These are phyloP conservation scores for Marasmius fiardii DNA, from an alignment of 1,284 basidiomycete species.

Conservation along the genomic window DNA sequence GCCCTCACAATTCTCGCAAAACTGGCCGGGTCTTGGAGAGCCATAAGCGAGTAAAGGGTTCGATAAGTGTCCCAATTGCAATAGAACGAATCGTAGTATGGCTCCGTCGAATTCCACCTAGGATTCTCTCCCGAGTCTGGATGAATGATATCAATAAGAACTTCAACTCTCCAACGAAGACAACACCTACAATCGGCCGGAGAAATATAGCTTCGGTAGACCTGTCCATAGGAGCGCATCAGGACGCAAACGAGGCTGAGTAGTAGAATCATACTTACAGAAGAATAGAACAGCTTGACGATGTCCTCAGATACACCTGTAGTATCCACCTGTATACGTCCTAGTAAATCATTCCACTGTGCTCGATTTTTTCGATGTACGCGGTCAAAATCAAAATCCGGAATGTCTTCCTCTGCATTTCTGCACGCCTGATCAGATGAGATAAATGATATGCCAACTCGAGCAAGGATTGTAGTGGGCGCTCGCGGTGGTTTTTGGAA, in stretches of 20 bases:
- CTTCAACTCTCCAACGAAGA: not conserved
- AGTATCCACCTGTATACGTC: slow-evolving; percentile 51
- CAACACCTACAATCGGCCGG: slow-evolving; percentile 56
- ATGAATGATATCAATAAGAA: not conserved
- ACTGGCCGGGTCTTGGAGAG: slow-evolving; percentile 55
- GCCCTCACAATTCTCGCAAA: slow-evolving; percentile 57
- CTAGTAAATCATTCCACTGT: slow-evolving; percentile 55
- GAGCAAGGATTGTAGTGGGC: slow-evolving; percentile 44
- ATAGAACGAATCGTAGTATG: slow-evolving; percentile 59
- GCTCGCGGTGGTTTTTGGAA: slow-evolving; percentile 37
- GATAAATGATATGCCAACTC: slow-evolving; percentile 60
- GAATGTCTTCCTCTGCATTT: slow-evolving; percentile 61
- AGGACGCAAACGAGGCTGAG: slow-evolving; percentile 30
- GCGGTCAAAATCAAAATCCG: slow-evolving; percentile 51
- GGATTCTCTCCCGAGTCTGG: slow-evolving; percentile 60
- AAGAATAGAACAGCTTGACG: slow-evolving; percentile 56
- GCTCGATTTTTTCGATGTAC: slow-evolving; percentile 39
- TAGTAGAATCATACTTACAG: slow-evolving; percentile 28
- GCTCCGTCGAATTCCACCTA: slow-evolving; percentile 44
- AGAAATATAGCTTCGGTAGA: slow-evolving; percentile 64
- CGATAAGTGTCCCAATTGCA: slow-evolving; percentile 74
- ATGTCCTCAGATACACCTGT: slow-evolving; percentile 45
- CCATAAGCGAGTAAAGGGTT: slow-evolving; percentile 55
- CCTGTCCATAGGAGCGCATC: slow-evolving; percentile 24
- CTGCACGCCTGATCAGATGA: slow-evolving; percentile 55